A percentile compares a stretch with the other conserved stretches of the same genome.
Conservation (phyloP, 441 rosid species). For the Codiaeum variegatum region DNA sequence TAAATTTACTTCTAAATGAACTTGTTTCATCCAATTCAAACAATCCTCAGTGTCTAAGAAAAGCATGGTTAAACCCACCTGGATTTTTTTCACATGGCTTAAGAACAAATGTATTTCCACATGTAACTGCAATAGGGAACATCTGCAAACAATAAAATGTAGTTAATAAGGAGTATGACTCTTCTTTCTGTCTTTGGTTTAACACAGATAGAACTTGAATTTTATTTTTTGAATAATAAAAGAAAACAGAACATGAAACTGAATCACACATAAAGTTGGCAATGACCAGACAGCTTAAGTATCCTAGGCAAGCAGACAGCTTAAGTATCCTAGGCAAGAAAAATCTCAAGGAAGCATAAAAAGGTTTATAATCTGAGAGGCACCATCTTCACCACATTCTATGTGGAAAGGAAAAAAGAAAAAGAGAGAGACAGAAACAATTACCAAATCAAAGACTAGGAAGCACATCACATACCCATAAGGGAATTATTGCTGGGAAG, state of each 20-base stretch:
- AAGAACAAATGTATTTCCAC: slow-evolving; percentile 28
- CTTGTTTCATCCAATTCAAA: background rate
- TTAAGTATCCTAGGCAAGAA: background rate
- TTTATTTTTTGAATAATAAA: slow-evolving; percentile 2
- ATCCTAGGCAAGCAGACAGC: background rate
- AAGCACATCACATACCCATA: slow-evolving; percentile 39
- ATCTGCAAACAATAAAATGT: slow-evolving; percentile 15
- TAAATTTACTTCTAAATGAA: background rate
- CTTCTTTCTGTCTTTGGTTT: background rate
- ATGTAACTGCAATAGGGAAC: slow-evolving; percentile 26
- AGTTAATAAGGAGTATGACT: background rate
- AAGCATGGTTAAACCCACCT: slow-evolving; percentile 16
- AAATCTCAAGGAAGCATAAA: background rate
- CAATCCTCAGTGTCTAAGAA: background rate
- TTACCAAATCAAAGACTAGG: slow-evolving; percentile 8
- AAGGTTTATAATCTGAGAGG: background rate
- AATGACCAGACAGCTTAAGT: background rate
- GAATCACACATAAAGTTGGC: background rate
- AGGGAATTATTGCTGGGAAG: slow-evolving; percentile 47
- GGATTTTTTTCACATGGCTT: slow-evolving; percentile 28
- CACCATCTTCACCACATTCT: background rate
- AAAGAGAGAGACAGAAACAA: slow-evolving; percentile 9
- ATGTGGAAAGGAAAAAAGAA: background rate
- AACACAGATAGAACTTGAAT: background rate
- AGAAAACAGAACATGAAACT: background rate